phyloP scores from a whole-genome alignment of 2,329 filamentous ascomycete genomes.

The Byssochlamys sp. region DNA sequence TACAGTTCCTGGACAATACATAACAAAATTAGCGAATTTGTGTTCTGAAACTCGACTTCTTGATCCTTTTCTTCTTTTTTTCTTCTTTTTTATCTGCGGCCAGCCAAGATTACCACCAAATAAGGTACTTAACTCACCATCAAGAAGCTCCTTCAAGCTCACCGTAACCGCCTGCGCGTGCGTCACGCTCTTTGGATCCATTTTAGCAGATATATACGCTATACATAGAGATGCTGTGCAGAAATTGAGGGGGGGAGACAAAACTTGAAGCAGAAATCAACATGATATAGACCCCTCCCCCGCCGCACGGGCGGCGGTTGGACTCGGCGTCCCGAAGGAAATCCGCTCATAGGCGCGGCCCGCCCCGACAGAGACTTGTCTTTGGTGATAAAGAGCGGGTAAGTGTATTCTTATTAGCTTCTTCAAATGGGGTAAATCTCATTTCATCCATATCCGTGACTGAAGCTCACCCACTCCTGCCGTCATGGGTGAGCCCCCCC shows the following conservation, averaged over 20 bases:
- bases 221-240: too few species aligned
- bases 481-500: too few species aligned
- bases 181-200: conserved; percentile 8
- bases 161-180: conserved; percentile 37
- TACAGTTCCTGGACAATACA: conserved; percentile 23
- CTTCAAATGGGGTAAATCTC: too few species aligned
- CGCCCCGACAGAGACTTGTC: background rate
- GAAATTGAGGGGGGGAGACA: too few species aligned
- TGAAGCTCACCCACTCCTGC: too few species aligned
- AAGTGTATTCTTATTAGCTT: too few species aligned
- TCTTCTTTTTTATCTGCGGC: background rate
- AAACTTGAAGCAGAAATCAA: too few species aligned
- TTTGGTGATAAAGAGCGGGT: background rate
- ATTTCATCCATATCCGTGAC: too few species aligned
- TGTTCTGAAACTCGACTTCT: background rate
- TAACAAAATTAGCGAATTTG: background rate
- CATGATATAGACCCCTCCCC: background rate
- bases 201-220: background rate
- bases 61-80: background rate
- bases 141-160: conserved; percentile 38
- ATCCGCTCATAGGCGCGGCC: background rate
- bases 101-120: too few species aligned
- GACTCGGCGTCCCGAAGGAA: background rate
- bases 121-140: conserved; percentile 26
- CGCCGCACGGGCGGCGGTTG: background rate